A percentile compares a stretch with the other conserved stretches of the same genome.
These are phyloP conservation scores for Colletotrichum spaethianum DNA, from an alignment of 2,329 filamentous ascomycete genomes.

Conservation along the genomic window DNA sequence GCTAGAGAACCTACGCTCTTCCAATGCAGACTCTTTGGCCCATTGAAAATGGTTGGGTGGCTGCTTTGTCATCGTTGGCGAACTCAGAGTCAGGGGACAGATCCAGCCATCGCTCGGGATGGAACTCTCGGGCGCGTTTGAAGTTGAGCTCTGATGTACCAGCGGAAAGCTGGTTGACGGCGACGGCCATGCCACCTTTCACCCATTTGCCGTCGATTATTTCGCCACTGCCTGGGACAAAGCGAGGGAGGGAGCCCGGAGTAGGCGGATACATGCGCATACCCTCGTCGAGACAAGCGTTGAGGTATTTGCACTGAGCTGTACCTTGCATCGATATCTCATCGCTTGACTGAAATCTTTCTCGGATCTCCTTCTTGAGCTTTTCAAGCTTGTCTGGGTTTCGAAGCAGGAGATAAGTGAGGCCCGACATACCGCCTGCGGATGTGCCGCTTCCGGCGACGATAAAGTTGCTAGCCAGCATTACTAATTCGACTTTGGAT, in stretches of 20 bases:
- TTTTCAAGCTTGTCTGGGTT: slow-evolving; percentile 5
- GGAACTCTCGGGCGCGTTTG: background rate
- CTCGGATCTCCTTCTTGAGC: slow-evolving; percentile 4
- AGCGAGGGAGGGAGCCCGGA: slow-evolving; percentile 4
- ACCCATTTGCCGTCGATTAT: slow-evolving; percentile 10
- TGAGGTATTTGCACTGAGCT: slow-evolving; percentile 5
- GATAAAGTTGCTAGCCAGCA: slow-evolving; percentile 20
- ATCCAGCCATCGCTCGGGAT: slow-evolving; percentile 20
- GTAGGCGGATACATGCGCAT: slow-evolving; percentile 17
- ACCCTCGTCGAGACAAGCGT: slow-evolving; percentile 9
- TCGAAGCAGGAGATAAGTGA: slow-evolving; percentile 9
- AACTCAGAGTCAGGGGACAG: background rate
- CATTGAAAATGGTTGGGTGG: slow-evolving; percentile 61
- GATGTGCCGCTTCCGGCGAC: slow-evolving; percentile 13
- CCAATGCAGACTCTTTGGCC: slow-evolving; percentile 66
- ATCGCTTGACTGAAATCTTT: background rate
- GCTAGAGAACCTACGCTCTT: slow-evolving; percentile 55
- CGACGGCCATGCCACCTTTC: slow-evolving; percentile 3
- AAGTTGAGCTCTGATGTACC: slow-evolving; percentile 15
- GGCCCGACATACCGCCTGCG: slow-evolving; percentile 9
- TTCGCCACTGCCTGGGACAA: background rate
- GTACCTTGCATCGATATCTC: background rate
- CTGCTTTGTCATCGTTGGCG: background rate
- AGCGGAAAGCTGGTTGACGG: slow-evolving; percentile 10
- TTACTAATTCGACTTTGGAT: slow-evolving; percentile 7